Evolutionary conservation across 1,284 basidiomycete species (phyloP).

Genomic region (Ustilago trichophora): DNA sequence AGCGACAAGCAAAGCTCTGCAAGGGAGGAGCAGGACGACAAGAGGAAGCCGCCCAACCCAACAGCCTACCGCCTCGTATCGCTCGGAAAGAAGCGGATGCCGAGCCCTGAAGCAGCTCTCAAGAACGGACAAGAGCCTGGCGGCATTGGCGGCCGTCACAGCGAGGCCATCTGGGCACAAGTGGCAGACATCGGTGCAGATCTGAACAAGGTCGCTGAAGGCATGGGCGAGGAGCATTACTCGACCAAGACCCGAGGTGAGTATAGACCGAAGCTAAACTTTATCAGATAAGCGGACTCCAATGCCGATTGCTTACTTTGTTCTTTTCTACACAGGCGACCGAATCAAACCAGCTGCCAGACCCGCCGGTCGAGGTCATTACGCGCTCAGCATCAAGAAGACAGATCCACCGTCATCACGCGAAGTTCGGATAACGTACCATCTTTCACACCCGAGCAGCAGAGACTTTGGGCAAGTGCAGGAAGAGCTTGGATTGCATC

Average conservation of each 20-base stretch:
- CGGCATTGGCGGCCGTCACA: constrained; percentile 50
- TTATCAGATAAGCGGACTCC: no score
- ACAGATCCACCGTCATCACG: constrained; percentile 44
- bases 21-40: constrained; percentile 24
- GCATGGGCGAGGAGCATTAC: constrained; percentile 40
- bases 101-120: constrained; percentile 46
- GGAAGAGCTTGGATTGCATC: constrained; percentile 47
- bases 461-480: constrained; percentile 50
- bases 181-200: constrained; percentile 48
- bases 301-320: no score
- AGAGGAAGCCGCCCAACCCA: constrained; percentile 33
- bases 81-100: constrained; percentile 53
- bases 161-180: constrained; percentile 52
- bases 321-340: constrained; percentile 21
- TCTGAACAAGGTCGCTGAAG: constrained; percentile 17
- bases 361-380: constrained; percentile 50
- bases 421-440: constrained; percentile 48
- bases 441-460: constrained; percentile 47
- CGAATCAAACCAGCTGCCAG: constrained; percentile 42
- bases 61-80: constrained; percentile 47
- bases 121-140: constrained; percentile 40
- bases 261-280: no score
- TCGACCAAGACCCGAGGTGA: constrained; percentile 49
- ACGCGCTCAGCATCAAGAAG: constrained; percentile 42
- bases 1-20: neutral